Conservation (phyloP, 1,139 yeast genomes). For the Tardiomyces depauwii region DNA sequence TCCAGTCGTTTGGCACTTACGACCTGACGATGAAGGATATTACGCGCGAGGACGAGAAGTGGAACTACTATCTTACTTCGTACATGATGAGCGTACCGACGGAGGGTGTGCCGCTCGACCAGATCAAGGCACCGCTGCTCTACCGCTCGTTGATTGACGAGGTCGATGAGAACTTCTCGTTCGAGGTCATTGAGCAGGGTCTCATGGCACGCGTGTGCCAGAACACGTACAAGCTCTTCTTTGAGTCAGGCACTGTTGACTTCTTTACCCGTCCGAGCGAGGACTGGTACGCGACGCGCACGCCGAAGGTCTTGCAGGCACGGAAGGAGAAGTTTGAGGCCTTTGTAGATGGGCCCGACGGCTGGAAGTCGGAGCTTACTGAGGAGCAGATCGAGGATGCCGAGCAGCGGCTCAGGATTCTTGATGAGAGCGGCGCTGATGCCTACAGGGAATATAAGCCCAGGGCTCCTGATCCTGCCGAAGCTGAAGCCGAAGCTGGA, state of each 20-base stretch:
- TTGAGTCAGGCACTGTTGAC: constrained; percentile 76
- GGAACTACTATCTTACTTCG: constrained; percentile 89
- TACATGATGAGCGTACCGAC: constrained; percentile 94
- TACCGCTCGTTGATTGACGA: constrained; percentile 31
- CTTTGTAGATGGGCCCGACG: constrained; percentile 4
- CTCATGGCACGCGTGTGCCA: constrained; percentile 71
- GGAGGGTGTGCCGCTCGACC: constrained; percentile 84
- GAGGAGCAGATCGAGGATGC: constrained; percentile 43
- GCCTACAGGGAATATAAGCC: not conserved
- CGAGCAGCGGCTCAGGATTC: constrained; percentile 83
- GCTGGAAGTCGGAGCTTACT: not conserved
- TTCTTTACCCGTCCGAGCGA: constrained; percentile 33
- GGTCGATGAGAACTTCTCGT: constrained; percentile 45
- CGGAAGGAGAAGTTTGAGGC: constrained; percentile 4
- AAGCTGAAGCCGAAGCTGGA: not conserved
- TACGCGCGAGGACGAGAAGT: constrained; percentile 62
- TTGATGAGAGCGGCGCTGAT: constrained; percentile 51
- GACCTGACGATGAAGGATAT: constrained; percentile 79
- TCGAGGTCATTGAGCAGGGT: constrained; percentile 45
- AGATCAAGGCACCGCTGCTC: constrained; percentile 23
- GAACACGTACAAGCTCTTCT: constrained; percentile 69
- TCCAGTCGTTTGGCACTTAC: constrained; percentile 64
- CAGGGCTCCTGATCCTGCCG: not conserved
- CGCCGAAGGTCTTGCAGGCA: not conserved
- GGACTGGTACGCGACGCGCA: not conserved